Evolutionary conservation across 2,329 filamentous ascomycete species (phyloP), one percentile per base, ranked within the genome.

Genomic region (Albifimbria verrucaria): DNA sequence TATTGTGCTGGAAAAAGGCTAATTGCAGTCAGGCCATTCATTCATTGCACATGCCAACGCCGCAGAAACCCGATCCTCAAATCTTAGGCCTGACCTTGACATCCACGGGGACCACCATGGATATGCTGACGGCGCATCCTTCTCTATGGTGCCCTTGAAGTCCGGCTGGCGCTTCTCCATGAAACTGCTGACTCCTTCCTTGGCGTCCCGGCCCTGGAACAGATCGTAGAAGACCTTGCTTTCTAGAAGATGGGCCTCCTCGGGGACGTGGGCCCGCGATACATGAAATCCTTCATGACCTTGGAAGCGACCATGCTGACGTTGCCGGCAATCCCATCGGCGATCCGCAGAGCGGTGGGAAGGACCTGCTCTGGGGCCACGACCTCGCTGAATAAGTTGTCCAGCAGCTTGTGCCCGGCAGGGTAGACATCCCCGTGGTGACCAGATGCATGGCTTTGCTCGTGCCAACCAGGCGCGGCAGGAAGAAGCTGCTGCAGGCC

Each of bases 281-380:
- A 90, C 74, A 92, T 85, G 73, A 92, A 68, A 62, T 90, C 88
- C 63, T 82, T 81, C 80, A 89, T 91, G 52, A 90, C 63, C 57
- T 81, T 77, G 9, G 81, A 82, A 24, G 83, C 81, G 24, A 90
- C 80, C 1, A 72, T 71, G 59, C 85, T 89, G 23, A 85, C 86
- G 60, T 89, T 88, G 59, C 72, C 71, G 2, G 82, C 86, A 44
- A 90, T 80, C 50, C 90, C 87, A 21, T 77, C 76, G 1, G 88
- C 88, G 24, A 90, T 71, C 62, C 81, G 80, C 41, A 92, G 69
- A 10, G 88, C 88, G 2, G 83, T 78, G 1, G 79, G 76, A 42
- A 92, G 64, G 9, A 91, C 87, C 53, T 79, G 73, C 11, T 81
- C 81, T 0, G 81, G 77, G 2, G 81, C 75, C 2, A 88, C 72